These are phyloP conservation scores for Polygonum aviculare DNA, from an alignment of 148 eudicot species.

Conservation along the genomic window DNA sequence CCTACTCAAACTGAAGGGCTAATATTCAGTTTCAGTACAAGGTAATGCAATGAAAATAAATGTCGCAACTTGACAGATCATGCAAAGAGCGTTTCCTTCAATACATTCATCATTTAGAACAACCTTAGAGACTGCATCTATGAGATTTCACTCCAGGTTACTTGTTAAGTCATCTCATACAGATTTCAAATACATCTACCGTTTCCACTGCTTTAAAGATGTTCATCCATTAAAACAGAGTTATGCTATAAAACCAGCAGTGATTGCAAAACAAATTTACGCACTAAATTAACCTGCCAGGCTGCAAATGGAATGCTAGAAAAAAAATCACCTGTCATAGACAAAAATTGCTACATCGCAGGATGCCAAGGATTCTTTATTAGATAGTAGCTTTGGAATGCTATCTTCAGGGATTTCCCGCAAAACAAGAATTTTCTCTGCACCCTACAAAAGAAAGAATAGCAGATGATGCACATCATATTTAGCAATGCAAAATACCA, in stretches of 20 bases:
- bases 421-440: conserved; percentile 62
- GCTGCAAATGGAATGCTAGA: not conserved
- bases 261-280: not conserved
- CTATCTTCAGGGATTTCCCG: conserved; percentile 80
- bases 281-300: not conserved
- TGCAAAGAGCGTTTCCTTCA: not conserved
- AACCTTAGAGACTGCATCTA: not conserved
- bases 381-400: conserved; percentile 44
- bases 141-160: not conserved
- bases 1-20: not conserved
- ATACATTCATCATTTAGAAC: not conserved
- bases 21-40: conserved; percentile 1
- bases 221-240: not conserved
- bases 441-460: conserved; percentile 43
- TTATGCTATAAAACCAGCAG: not conserved
- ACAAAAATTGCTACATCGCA: conserved; percentile 89
- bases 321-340: conserved; percentile 58
- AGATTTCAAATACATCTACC: not conserved
- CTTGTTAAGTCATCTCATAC: not conserved
- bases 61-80: not conserved
- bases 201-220: not conserved
- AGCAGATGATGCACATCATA: not conserved
- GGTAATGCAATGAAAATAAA: not conserved
- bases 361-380: conserved; percentile 63
- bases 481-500: not conserved